Evolutionary conservation across 306 rosid species (phyloP).

Genomic region (Medicago arabica): DNA sequence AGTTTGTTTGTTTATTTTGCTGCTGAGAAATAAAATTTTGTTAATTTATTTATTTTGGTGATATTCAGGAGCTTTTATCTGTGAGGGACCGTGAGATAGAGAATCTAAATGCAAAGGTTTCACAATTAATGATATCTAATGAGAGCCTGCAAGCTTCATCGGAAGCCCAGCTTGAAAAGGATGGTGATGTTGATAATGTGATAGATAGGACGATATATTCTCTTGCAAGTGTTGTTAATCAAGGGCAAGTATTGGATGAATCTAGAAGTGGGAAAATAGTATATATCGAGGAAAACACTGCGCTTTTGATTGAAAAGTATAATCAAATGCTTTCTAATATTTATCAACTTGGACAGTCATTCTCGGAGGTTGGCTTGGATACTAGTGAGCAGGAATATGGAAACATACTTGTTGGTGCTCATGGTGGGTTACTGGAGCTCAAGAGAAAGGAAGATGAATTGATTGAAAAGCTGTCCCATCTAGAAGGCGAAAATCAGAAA

Average conservation of each 20-base stretch:
- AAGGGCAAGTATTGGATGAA: constrained; percentile 54
- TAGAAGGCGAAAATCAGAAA: constrained; percentile 72
- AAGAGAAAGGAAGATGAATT: constrained; percentile 68
- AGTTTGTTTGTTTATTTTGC: neutral
- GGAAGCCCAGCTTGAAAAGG: constrained; percentile 53
- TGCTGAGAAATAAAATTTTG: constrained; percentile 55
- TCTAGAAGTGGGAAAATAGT: constrained; percentile 60
- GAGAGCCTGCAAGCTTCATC: constrained; percentile 49
- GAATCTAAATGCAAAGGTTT: constrained; percentile 63
- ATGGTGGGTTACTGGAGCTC: constrained; percentile 64
- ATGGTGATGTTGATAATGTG: constrained; percentile 49
- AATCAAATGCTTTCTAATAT: constrained; percentile 65
- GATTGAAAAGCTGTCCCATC: constrained; percentile 53
- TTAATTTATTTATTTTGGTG: constrained; percentile 21
- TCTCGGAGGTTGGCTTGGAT: constrained; percentile 58
- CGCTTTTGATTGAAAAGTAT: constrained; percentile 59
- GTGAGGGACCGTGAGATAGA: constrained; percentile 76
- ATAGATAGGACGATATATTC: constrained; percentile 62
- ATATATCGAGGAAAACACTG: constrained; percentile 63
- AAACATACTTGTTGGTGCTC: constrained; percentile 57
- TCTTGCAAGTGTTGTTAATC: constrained; percentile 60
- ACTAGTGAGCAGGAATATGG: constrained; percentile 50
- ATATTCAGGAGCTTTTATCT: constrained; percentile 53
- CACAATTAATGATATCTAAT: constrained; percentile 52
- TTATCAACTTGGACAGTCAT: constrained; percentile 63